Base-by-base conservation (phyloP, 73 alveolate genomes). In the Durusdinium trenchii region DNA sequence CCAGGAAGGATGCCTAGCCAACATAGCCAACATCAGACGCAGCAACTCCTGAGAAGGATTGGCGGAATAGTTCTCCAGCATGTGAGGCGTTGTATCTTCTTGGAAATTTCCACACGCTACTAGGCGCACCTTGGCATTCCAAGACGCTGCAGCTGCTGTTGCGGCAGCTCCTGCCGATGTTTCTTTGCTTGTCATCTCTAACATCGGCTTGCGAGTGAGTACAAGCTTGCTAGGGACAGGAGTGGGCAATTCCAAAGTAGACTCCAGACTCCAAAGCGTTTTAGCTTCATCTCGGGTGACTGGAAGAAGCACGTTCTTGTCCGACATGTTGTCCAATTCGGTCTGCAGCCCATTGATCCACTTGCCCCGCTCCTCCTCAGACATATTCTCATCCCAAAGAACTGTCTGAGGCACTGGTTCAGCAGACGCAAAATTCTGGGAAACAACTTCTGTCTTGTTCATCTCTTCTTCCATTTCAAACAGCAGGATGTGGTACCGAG, bases 181-280 rank as follows among this genome's bases (percentile, higher is more conserved):
- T 35, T 23, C 78, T 5, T 40, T 64, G 78, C 32, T 35, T 35
- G 43, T 64, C 78, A 64, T 23, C 9, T 23, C 78, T 64, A n/a
- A n/a, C n/a, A n/a, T n/a, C n/a, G 78, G 78, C 78, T 64, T 64
- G 38, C 78, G 78, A 64, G 78, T 40, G 43, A 64, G 42, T 10
- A 64, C 78, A 35, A 64, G 78, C 78, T 64, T 64, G 78, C 78
- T 64, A 40, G 78, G 78, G 32, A 64, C 78, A 23, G 78, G 78
- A 64, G 78, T 64, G 16, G 78, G 78, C 5, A 64, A 40, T 64
- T 64, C 78, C 43, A 35, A 23, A 40, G 32, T 35, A 40, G 78
- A 64, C 9, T 40, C 32, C 78, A 64, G 16, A 64, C 43, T 23
- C 78, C 78, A 64, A 23, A 40, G 9, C 32, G 16, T 40, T 64